Evolutionary conservation across 73 alveolate species (phyloP).

Genomic region (Blepharisma japonicum): DNA sequence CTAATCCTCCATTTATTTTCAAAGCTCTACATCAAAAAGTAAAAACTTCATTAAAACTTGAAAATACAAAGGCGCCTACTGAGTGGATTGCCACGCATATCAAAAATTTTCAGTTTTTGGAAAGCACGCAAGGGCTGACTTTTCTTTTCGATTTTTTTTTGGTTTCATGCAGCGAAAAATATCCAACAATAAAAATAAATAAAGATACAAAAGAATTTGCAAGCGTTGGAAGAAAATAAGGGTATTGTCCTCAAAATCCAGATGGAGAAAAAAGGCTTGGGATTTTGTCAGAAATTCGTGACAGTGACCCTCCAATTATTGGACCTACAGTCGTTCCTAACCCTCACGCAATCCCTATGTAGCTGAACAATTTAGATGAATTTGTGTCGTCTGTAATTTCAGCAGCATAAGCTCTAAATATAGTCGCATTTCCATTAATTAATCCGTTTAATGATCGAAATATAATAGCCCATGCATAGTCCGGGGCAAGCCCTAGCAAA

Average conservation of each 20-base stretch:
- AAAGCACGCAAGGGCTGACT: not conserved
- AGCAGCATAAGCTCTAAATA: not conserved
- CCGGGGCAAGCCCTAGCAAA: not conserved
- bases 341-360: not conserved
- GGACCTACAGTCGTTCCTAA: not conserved
- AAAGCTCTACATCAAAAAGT: not conserved
- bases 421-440: not conserved
- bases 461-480: not conserved
- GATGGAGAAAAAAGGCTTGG: not conserved
- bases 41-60: not conserved
- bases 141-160: no score
- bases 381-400: not conserved
- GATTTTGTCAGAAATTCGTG: not conserved
- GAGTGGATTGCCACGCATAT: not conserved
- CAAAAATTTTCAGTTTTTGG: not conserved
- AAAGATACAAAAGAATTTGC: not conserved
- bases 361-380: not conserved
- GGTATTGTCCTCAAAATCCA: not conserved
- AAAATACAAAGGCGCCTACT: not conserved
- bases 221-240: constrained; percentile 15
- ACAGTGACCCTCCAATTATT: not conserved
- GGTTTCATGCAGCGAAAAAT: no score
- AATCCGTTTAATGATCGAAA: not conserved
- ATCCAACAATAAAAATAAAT: not conserved
- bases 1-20: not conserved